A percentile compares a stretch with the other conserved stretches of the same genome.
These are phyloP conservation scores for Solanum medicagineum DNA, from an alignment of 257 asterid species.

Conservation along the genomic window DNA sequence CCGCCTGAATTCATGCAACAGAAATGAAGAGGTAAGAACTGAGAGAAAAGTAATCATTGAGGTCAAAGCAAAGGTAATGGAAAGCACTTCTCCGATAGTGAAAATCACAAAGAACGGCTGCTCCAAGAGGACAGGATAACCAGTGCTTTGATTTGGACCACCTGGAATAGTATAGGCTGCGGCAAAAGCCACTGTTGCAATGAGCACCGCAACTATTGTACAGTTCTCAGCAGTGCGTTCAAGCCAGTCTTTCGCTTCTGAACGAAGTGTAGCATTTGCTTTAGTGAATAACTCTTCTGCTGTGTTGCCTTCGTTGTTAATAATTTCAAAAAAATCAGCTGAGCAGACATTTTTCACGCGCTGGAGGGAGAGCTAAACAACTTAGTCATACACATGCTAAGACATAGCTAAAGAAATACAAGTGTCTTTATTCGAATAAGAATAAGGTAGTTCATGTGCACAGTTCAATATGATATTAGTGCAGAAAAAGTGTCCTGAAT, in stretches of 20 bases:
- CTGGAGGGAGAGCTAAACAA: background rate
- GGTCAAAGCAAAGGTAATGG: constrained; percentile 10
- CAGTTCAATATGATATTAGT: background rate
- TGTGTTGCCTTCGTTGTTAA: background rate
- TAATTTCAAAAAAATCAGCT: background rate
- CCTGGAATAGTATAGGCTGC: constrained; percentile 12
- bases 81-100: constrained; percentile 7
- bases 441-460: background rate
- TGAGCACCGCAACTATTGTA: constrained; percentile 6
- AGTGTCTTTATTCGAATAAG: background rate
- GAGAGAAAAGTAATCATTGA: constrained; percentile 1
- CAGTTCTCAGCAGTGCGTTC: constrained; percentile 6
- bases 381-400: background rate
- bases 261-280: background rate
- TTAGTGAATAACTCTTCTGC: background rate
- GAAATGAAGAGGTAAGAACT: constrained; percentile 3
- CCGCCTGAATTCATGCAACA: background rate
- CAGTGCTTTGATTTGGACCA: constrained; percentile 2
- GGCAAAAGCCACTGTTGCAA: constrained; percentile 13
- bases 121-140: background rate
- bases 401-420: background rate
- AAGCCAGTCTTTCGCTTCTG: constrained; percentile 5
- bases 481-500: background rate
- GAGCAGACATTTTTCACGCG: background rate
- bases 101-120: background rate